Conservation (phyloP, 192 early-diverging fungal species). For the Gorgonomyces haynaldii region DNA sequence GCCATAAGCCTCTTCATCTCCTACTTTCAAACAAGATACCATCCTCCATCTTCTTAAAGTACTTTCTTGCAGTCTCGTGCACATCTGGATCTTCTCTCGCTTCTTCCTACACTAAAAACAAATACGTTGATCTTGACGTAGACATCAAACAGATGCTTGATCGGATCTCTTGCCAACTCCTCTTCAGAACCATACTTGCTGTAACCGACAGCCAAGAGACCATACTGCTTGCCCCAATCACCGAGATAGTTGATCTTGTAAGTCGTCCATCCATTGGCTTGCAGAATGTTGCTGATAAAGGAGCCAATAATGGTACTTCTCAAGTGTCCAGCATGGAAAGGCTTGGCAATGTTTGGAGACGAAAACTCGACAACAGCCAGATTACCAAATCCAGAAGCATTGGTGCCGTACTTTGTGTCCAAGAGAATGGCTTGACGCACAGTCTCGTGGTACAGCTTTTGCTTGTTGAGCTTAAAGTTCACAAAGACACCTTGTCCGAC, state of each 20-base stretch:
- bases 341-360: conserved; percentile 97
- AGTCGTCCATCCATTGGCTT: conserved; percentile 82
- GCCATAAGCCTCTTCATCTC: conserved; percentile 63
- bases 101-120: conserved; percentile 31
- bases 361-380: conserved; percentile 82
- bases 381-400: conserved; percentile 41
- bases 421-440: conserved; percentile 10
- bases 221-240: conserved; percentile 99
- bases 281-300: conserved; percentile 72
- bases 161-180: conserved; percentile 65
- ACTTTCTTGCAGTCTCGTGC: conserved; percentile 76
- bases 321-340: conserved; percentile 96
- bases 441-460: conserved; percentile 2
- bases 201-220: conserved; percentile 78
- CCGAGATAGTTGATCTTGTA: conserved; percentile 94
- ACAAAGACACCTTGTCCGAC: conserved; percentile 12
- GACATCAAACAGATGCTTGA: conserved; percentile 83
- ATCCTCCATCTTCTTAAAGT: conserved; percentile 92
- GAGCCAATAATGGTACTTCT: conserved; percentile 95
- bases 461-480: conserved; percentile 19
- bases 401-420: conserved; percentile 10
- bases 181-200: conserved; percentile 70
- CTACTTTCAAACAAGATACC: conserved; percentile 19
- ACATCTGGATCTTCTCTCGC: conserved; percentile 50
- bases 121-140: conserved; percentile 75